phyloP scores from a whole-genome alignment of 352 stramenopile genomes.

The Nothophytophthora sp. region DNA sequence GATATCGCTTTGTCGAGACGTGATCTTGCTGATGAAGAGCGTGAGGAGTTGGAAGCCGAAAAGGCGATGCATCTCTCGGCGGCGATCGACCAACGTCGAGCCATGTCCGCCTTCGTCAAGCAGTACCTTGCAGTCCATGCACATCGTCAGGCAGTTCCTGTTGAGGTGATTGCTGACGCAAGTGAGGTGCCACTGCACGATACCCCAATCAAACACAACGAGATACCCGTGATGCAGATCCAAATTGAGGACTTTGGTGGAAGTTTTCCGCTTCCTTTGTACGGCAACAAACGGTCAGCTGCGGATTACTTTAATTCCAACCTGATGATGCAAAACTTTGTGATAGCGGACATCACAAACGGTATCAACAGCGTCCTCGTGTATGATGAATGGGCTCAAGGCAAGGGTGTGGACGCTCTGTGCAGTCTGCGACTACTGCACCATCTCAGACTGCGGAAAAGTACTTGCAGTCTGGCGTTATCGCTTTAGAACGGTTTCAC shows the following conservation, averaged over 20 bases:
- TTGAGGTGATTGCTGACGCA: background rate
- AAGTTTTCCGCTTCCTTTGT: background rate
- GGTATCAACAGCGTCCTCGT: background rate
- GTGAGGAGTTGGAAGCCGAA: background rate
- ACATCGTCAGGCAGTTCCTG: background rate
- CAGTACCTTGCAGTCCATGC: background rate
- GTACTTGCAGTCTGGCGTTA: too few relatives aligned
- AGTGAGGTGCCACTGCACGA: background rate
- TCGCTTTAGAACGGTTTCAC: too few relatives aligned
- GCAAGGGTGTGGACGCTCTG: background rate
- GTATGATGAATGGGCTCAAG: background rate
- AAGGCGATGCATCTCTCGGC: background rate
- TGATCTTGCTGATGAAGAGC: background rate
- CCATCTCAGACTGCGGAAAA: background rate
- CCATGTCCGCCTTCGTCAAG: background rate
- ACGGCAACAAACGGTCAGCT: background rate
- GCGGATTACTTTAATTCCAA: slow-evolving; percentile 1
- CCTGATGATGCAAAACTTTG: background rate
- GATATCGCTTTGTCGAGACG: background rate
- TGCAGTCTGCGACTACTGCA: background rate
- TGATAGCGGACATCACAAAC: background rate
- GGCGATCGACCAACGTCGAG: background rate
- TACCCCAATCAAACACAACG: background rate
- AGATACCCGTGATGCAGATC: background rate
- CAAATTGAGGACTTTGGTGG: slow-evolving; percentile 1